A percentile compares a stretch with the other conserved stretches of the same genome.
Evolutionary conservation across 768 basidiomycete species (phyloP).

Genomic region (Nidularia sp.): DNA sequence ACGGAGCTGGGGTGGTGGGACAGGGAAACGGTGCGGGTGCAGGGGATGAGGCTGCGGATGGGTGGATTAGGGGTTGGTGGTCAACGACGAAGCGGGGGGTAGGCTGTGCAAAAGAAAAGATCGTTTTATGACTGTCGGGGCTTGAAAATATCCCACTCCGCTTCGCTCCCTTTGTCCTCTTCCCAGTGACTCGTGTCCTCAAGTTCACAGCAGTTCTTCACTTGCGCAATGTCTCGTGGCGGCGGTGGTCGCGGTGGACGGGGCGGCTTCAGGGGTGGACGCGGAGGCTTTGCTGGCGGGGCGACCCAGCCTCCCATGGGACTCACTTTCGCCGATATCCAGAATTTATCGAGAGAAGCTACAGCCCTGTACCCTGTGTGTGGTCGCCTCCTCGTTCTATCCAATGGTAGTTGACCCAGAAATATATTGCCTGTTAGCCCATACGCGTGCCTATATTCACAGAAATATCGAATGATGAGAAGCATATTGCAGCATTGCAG

Average conservation of each 20-base stretch:
- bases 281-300: slow-evolving; percentile 58
- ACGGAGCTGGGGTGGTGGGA: slow-evolving; percentile 1
- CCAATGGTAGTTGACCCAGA: too few species aligned
- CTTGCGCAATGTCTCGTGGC: slow-evolving; percentile 31
- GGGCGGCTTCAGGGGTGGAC: slow-evolving; percentile 39
- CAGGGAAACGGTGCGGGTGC: slow-evolving; percentile 11
- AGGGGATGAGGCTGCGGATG: slow-evolving; percentile 9
- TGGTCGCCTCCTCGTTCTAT: slow-evolving; percentile 10
- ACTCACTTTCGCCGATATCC: slow-evolving; percentile 75
- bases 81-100: slow-evolving; percentile 22
- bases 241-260: slow-evolving; percentile 33
- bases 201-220: not conserved
- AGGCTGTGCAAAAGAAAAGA: slow-evolving; percentile 16
- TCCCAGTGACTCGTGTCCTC: not conserved
- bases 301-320: slow-evolving; percentile 67
- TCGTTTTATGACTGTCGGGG: slow-evolving; percentile 31
- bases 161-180: slow-evolving; percentile 4
- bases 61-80: slow-evolving; percentile 26
- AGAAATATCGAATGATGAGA: slow-evolving; percentile 63
- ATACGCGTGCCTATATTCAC: slow-evolving; percentile 68
- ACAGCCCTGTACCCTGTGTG: slow-evolving; percentile 81
- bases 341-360: slow-evolving; percentile 70
- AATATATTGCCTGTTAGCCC: slow-evolving; percentile 34
- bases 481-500: slow-evolving; percentile 61
- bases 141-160: slow-evolving; percentile 27